phyloP scores from a whole-genome alignment of 2,329 filamentous ascomycete species.

The Verticillium isaacii region DNA sequence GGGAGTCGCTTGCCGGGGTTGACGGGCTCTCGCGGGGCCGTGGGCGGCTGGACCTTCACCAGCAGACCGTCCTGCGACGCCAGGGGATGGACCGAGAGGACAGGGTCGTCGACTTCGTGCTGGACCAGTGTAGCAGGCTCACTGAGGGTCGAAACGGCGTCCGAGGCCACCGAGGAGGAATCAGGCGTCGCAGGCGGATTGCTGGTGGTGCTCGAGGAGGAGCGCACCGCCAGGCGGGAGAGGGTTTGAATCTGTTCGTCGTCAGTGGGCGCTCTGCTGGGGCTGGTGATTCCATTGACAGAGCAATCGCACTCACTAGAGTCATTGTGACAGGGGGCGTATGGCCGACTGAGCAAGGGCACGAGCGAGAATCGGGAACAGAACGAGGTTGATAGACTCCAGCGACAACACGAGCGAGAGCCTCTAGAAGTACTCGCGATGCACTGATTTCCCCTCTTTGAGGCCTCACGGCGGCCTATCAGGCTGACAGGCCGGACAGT shows the following conservation, averaged over 20 bases:
- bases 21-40: conserved; percentile 29
- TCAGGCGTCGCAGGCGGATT: background rate
- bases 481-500: background rate
- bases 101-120: background rate
- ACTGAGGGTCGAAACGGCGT: background rate
- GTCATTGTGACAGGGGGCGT: background rate
- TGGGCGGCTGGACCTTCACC: conserved; percentile 29
- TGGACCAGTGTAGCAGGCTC: background rate
- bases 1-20: background rate
- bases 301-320: background rate
- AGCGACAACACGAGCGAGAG: background rate
- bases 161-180: background rate
- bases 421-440: background rate
- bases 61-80: conserved; percentile 33
- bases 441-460: background rate
- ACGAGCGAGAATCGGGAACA: background rate
- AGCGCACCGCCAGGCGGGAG: background rate
- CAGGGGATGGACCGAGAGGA: conserved; percentile 32
- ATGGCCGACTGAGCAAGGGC: background rate
- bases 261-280: background rate
- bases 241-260: background rate
- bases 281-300: background rate
- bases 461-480: background rate
- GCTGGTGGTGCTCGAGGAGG: background rate
- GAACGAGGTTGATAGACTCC: background rate